A percentile compares a stretch with the other conserved stretches of the same genome.
Evolutionary conservation across 345 rosid genomes (phyloP).

Genomic region (Brassica cretica): DNA sequence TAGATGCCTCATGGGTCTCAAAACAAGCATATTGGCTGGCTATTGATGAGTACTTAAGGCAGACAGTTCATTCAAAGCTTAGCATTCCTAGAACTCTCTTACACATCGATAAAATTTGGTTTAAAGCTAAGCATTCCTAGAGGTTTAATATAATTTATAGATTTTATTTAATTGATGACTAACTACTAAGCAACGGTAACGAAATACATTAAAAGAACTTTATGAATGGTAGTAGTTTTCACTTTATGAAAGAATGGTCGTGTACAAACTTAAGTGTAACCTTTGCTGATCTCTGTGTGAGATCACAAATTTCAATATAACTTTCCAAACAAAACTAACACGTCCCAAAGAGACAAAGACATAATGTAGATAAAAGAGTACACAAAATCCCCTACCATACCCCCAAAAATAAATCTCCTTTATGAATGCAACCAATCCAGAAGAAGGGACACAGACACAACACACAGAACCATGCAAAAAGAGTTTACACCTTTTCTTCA

Average conservation of each 20-base stretch:
- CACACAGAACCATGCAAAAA: conserved; percentile 1
- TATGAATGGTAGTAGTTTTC: not conserved
- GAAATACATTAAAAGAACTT: too few relatives aligned
- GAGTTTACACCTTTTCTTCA: not conserved
- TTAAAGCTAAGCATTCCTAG: too few relatives aligned
- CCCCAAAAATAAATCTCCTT: too few relatives aligned
- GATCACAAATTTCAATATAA: conserved; percentile 32
- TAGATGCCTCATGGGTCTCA: not conserved
- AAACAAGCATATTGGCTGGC: not conserved
- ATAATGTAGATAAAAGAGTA: not conserved
- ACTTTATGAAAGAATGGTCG: not conserved
- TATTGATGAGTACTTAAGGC: not conserved
- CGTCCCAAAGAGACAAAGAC: conserved; percentile 1
- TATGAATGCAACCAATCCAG: not conserved
- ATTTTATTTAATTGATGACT: too few relatives aligned
- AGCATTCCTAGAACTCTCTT: not conserved
- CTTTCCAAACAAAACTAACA: conserved; percentile 10
- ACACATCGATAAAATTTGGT: too few relatives aligned
- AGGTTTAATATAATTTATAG: too few relatives aligned
- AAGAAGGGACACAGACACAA: conserved; percentile 13
- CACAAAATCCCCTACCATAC: conserved; percentile 13
- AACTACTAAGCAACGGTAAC: too few relatives aligned
- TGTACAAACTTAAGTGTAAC: conserved; percentile 18
- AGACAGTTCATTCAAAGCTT: not conserved
- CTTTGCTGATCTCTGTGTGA: conserved; percentile 32